Evolutionary conservation across 2,329 filamentous ascomycete species (phyloP), one percentile per base, ranked within the genome.

Genomic region (Metarhizium humberi): DNA sequence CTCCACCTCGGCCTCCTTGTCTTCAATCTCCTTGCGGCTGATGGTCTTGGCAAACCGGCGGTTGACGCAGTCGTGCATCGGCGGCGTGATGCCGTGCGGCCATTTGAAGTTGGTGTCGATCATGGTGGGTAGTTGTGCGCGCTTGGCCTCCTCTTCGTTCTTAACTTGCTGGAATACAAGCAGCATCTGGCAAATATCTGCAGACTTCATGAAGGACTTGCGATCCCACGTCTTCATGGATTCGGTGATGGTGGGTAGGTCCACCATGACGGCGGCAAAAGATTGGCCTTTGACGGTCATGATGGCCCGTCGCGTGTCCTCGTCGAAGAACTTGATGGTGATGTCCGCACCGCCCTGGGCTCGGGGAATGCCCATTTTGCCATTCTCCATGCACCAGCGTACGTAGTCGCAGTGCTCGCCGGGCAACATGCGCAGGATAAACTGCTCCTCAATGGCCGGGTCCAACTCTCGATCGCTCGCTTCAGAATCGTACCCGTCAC

Each of bases 401-500:
- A 99, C 74, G 64, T 92, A 91, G 29, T 96, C 89, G 67, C 88
- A 89, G 70, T 96, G 88, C 34, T 88, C 83, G 0, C 91, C 92
- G 0, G 91, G 89, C 54, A 85, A 70, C 88, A 96, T 96, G 57
- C 94, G 88, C 58, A 99, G 71, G 8, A 99, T 79, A 61, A 97
- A 90, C 60, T 95, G 87, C 65, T 92, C 88, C 70, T 97, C 92
- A 58, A 95, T 89, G 1, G 87, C 80, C 0, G 94, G 94, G 65
- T 99, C 94, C 10, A 76, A 72, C 69, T 99, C 94, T 14, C 86
- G 84, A 66, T 97, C 94, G 55, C 91, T 94, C 13, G 92, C 90
- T 70, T 97, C 94, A 3, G 92, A 96, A 68, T 99, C 94, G 71
- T 97, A 99, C 7, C 92, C 94, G 55, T 95, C 90, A 52, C 94